phyloP scores from a whole-genome alignment of 331 rosid species.

The Erythrophleum ivorense region DNA sequence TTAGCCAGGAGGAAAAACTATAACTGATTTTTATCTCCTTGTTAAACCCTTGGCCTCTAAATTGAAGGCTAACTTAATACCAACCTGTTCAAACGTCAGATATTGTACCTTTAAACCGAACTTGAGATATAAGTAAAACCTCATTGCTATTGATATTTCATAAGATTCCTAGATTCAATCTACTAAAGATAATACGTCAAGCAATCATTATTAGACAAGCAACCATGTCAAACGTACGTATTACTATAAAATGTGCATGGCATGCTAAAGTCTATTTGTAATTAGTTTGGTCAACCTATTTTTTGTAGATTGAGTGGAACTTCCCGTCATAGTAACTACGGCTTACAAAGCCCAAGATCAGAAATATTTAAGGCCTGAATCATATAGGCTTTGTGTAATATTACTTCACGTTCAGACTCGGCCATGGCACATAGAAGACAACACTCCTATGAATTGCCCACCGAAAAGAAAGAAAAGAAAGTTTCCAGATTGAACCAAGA shows the following conservation, averaged over 20 bases:
- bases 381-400: neutral
- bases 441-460: conserved; percentile 5
- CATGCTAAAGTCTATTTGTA: neutral
- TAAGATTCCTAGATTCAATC: neutral
- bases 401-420: neutral
- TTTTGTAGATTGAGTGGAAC: neutral
- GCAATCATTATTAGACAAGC: neutral
- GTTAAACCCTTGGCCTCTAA: neutral
- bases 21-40: neutral
- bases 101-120: neutral
- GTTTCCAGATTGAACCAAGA: conserved; percentile 32
- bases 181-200: neutral
- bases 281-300: neutral
- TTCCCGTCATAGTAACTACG: neutral
- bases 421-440: neutral
- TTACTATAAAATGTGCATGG: neutral
- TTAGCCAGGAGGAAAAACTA: neutral
- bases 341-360: neutral
- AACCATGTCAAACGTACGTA: neutral
- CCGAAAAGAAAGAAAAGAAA: neutral
- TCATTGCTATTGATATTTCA: neutral
- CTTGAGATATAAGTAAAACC: conserved; percentile 12
- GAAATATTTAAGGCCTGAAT: neutral
- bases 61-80: neutral
- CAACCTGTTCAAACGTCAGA: neutral